Evolutionary conservation across 148 eudicot genomes (phyloP).

Genomic region (Pouteria glomerata): DNA sequence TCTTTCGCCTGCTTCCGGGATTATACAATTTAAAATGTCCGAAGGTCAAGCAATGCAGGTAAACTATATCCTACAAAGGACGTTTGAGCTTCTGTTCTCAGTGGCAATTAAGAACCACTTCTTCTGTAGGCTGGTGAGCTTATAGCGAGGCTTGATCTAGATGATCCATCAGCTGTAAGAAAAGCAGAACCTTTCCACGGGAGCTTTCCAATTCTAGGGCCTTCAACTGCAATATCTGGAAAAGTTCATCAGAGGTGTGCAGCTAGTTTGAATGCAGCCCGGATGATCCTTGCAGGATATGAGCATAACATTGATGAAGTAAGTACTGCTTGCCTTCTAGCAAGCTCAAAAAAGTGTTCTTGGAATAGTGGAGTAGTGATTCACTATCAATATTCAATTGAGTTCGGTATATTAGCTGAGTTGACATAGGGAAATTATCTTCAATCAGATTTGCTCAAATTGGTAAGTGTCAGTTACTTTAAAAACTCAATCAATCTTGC

Average conservation of each 20-base stretch:
- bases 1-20: constrained; percentile 95
- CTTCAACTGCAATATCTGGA: constrained; percentile 93
- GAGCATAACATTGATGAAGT: constrained; percentile 93
- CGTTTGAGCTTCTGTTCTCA: not conserved
- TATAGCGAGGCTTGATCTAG: constrained; percentile 84
- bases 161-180: constrained; percentile 99
- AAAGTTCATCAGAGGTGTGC: constrained; percentile 99
- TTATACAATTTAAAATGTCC: constrained; percentile 71
- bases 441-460: not conserved
- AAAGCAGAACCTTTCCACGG: constrained; percentile 97
- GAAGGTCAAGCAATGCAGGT: constrained; percentile 99
- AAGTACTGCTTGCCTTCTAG: constrained; percentile 26
- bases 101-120: constrained; percentile 3
- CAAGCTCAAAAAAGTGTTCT: not conserved
- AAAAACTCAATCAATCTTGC: not conserved
- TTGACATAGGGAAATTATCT: not conserved
- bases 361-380: not conserved
- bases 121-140: constrained; percentile 87
- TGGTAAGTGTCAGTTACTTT: not conserved
- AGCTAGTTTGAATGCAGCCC: constrained; percentile 82
- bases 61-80: constrained; percentile 5
- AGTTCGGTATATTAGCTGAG: not conserved
- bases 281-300: constrained; percentile 94
- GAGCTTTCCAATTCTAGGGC: constrained; percentile 75
- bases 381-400: not conserved